These are phyloP conservation scores for Medicago ruthenica DNA, from an alignment of 306 rosid species.

Conservation along the genomic window DNA sequence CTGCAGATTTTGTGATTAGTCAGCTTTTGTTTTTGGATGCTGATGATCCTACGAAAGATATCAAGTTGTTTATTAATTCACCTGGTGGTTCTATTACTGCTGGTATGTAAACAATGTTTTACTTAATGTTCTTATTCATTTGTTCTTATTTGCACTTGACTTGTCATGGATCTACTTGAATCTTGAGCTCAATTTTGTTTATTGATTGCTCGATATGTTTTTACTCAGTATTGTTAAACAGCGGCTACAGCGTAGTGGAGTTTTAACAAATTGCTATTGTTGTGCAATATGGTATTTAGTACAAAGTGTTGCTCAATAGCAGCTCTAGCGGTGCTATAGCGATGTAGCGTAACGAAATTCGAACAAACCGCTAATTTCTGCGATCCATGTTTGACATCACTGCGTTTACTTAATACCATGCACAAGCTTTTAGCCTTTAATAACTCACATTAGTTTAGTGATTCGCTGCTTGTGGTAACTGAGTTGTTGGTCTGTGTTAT, in stretches of 20 bases:
- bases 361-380: background rate
- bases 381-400: background rate
- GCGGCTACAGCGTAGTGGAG: background rate
- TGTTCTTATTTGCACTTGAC: slow-evolving; percentile 9
- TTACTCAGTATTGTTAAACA: slow-evolving; percentile 10
- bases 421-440: background rate
- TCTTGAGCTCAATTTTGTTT: slow-evolving; percentile 22
- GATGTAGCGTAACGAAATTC: background rate
- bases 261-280: background rate
- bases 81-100: slow-evolving; percentile 98
- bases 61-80: slow-evolving; percentile 85
- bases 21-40: slow-evolving; percentile 93
- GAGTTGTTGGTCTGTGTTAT: slow-evolving; percentile 16
- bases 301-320: background rate
- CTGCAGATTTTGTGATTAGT: slow-evolving; percentile 88
- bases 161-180: background rate
- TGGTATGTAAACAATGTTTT: slow-evolving; percentile 55
- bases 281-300: background rate
- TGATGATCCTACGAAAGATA: slow-evolving; percentile 83
- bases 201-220: slow-evolving; percentile 1
- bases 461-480: slow-evolving; percentile 27
- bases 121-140: background rate
- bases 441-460: slow-evolving; percentile 17
- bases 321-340: background rate
- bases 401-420: background rate